Conservation (phyloP, 2,329 filamentous ascomycete genomes). For the Cyphellophora attinorum region DNA sequence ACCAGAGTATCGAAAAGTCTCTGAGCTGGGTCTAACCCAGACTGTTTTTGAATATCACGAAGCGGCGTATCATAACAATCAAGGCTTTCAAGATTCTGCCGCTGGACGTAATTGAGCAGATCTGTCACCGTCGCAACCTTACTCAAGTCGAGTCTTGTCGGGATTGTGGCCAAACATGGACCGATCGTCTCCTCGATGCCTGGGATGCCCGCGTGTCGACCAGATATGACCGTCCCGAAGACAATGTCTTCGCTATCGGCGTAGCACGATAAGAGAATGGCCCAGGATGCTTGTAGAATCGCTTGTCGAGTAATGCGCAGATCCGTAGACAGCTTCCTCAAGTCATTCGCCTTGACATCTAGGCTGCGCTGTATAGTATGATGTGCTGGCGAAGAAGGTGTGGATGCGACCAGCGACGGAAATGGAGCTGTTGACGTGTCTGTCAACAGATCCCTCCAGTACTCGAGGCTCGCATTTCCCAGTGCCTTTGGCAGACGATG, state of each 20-base stretch:
- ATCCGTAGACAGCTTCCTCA: constrained; percentile 28
- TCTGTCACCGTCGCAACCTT: constrained; percentile 46
- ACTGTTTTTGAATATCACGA: constrained; percentile 57
- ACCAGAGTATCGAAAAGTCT: constrained; percentile 68
- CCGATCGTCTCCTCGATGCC: constrained; percentile 67
- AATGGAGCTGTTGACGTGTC: constrained; percentile 46
- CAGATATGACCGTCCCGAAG: constrained; percentile 74
- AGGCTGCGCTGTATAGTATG: constrained; percentile 20
- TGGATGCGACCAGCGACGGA: constrained; percentile 29
- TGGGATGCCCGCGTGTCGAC: constrained; percentile 61
- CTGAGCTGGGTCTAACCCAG: constrained; percentile 44
- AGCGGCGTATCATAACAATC: constrained; percentile 56
- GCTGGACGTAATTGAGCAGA: constrained; percentile 55
- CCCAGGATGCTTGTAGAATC: constrained; percentile 64
- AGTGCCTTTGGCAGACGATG: background rate
- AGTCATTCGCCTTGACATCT: constrained; percentile 23
- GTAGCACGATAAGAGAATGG: constrained; percentile 57
- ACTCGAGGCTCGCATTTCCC: constrained; percentile 25
- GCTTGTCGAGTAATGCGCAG: constrained; percentile 54
- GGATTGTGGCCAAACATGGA: constrained; percentile 69
- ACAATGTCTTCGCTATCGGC: constrained; percentile 56
- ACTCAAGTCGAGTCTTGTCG: constrained; percentile 55
- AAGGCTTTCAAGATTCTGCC: constrained; percentile 56
- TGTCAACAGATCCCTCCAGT: constrained; percentile 61
- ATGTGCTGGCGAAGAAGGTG: background rate